Base-by-base conservation (phyloP, 176 grass and related monocot species). In the Puya raimondii region DNA sequence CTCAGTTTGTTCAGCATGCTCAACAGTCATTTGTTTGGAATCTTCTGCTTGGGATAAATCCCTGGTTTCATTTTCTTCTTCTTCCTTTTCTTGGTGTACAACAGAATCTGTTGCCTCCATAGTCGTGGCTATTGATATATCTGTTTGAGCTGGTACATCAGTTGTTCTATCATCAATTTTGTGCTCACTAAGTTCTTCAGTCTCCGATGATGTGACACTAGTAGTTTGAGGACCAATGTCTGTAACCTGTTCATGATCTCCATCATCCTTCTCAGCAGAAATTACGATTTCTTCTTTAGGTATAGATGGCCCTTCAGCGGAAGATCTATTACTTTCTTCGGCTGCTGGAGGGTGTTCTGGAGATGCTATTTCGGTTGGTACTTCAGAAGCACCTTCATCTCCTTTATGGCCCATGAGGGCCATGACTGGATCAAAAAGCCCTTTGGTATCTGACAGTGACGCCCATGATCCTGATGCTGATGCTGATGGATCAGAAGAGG, bases 341-440 rank as follows among this genome's bases (percentile, higher is more conserved):
- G 49, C 66, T 54, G 58, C 23, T 82, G 61, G 5, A 59, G 63
- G 50, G 67, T 81, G 56, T 63, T 88, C 26, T n/a, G 66, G 64
- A 53, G 74, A 53, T 52, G 70, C 80, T 23, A 20, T 42, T 57
- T 82, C 74, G 75, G 68, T 69, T 58, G 85, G 81, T 64, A 49
- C 65, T 71, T 88, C 78, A 65, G 80, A 58, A 70, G 72, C 26
- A 61, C 70, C 77, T 65, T 83, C 89, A 70, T 91, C 85, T 51
- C 64, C 87, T 71, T 76, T 88, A 0, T 99, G 79, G 21, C 92
- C 92, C 90, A 99, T 99, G 73, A 99, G 93, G 51, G 84, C 78
- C 80, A 92, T 92, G 68, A 93, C 87, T 70, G 83, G 86, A 87
- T 85, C 88, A 67, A 91, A 91, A 78, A 92, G 76, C 58, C 80